Percentiles rank a stretch among this genome's conserved stretches.
These are phyloP conservation scores for Heliamphora pulchella DNA, from an alignment of 179 eudicot species.

Conservation along the genomic window DNA sequence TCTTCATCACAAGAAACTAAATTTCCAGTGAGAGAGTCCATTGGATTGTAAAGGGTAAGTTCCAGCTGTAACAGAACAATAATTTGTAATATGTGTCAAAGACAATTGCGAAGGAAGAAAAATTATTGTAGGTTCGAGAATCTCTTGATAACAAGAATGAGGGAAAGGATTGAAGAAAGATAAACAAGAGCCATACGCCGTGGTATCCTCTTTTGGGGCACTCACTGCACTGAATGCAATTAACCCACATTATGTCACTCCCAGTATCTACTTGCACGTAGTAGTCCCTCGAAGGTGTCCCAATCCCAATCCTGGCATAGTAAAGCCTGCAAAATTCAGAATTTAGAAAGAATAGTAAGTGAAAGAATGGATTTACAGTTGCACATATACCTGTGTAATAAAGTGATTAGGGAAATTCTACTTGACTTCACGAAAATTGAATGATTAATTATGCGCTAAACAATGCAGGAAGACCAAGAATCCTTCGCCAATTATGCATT, in stretches of 20 bases:
- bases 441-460: no score
- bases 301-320: slow-evolving; percentile 74
- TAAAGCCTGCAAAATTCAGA: slow-evolving; percentile 52
- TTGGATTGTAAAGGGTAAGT: slow-evolving; percentile 57
- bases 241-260: slow-evolving; percentile 91
- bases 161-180: not conserved
- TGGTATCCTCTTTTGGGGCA: slow-evolving; percentile 80
- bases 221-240: slow-evolving; percentile 66
- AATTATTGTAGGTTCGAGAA: slow-evolving; percentile 23
- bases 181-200: slow-evolving; percentile 47
- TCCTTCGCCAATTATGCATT: not conserved
- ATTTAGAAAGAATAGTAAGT: not conserved
- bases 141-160: not conserved
- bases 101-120: not conserved
- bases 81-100: not conserved
- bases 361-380: not conserved
- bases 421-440: no score
- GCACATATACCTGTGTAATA: no score
- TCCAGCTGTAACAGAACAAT: slow-evolving; percentile 33
- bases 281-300: slow-evolving; percentile 72
- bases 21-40: slow-evolving; percentile 52
- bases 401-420: no score
- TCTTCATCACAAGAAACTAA: slow-evolving; percentile 45
- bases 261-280: slow-evolving; percentile 97
- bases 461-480: no score